Base-by-base conservation (phyloP, 2,329 filamentous ascomycete genomes). In the Zasmidium citrigriseum region DNA sequence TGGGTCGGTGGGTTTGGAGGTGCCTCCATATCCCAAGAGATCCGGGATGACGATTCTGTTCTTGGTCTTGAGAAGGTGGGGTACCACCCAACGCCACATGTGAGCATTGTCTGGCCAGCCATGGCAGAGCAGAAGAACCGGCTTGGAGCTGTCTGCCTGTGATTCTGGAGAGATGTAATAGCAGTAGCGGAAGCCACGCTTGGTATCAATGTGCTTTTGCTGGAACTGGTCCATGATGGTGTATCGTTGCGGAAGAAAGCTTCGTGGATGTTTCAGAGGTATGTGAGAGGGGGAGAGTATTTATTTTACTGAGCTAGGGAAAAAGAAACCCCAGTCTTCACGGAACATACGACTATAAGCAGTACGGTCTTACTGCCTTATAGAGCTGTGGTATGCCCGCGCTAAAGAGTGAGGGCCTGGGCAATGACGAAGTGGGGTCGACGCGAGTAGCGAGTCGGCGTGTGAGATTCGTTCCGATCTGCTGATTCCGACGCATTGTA, bases 71-170 rank as follows among this genome's bases (percentile, higher is more conserved):
- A 75, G 70, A 9, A 82, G 70, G 22, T 74, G 62, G 29, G 72
- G 72, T 18, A 78, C 69, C 18, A 81, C 66, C 25, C 74, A 71
- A 11, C 72, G 65, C 80, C 79, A 83, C 23, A 81, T 69, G 1
- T 70, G 68, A 0, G 79, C 77, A 41, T 73, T 68, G 61, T 82
- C 79, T 4, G 82, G 81, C 64, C 77, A 83, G 57, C 82, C 82
- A 68, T 83, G 82, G 18, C 77, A 64, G 47, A 69, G 61, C 18
- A 81, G 72, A 12, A 80, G 59, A 34, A 54, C 50, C 2, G 64
- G 64, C 44, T 79, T 66, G 1, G 75, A 72, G 2, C 72, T 69
- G 21, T 64, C 51, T 29, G 64, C 56, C 24, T 58, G n/a, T 2
- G 57, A 67, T 64, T 52, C 66, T 58, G 41, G 50, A 24, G 68